Evolutionary conservation across 805 yeast species (phyloP).

Genomic region (Suhomyces emberorum): DNA sequence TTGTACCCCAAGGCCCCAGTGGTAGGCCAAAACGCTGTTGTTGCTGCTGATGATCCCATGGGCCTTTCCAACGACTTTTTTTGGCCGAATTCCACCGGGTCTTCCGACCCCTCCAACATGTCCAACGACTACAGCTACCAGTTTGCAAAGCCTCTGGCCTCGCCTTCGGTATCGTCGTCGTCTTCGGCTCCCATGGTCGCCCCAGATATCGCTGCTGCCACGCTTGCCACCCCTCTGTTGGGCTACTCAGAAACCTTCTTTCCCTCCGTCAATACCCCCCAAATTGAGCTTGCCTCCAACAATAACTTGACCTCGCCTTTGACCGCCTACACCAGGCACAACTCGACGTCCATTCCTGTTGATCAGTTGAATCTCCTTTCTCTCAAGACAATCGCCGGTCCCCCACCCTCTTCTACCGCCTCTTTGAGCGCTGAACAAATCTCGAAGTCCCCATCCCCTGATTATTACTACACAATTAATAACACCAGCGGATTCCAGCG

Average conservation of each 20-base stretch:
- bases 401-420: conserved; percentile 9
- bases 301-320: conserved; percentile 1
- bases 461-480: conserved; percentile 5
- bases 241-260: neutral
- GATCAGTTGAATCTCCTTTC: conserved; percentile 12
- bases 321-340: conserved; percentile 6
- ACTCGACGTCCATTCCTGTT: conserved; percentile 7
- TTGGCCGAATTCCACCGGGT: too few species aligned
- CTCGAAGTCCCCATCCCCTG: conserved; percentile 3
- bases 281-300: neutral
- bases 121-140: conserved; percentile 2
- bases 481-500: neutral
- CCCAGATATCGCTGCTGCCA: neutral
- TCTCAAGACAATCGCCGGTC: conserved; percentile 1
- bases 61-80: too few species aligned
- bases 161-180: conserved; percentile 8
- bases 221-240: neutral
- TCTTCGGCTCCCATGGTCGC: conserved; percentile 7
- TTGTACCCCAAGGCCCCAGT: conserved; percentile 1
- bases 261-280: conserved; percentile 5
- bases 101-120: neutral
- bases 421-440: conserved; percentile 6
- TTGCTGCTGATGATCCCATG: too few species aligned
- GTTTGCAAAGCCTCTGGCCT: neutral
- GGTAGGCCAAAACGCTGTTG: neutral